A percentile compares a stretch with the other conserved stretches of the same genome.
Evolutionary conservation across 2,329 filamentous ascomycete species (phyloP).

Genomic region (Teratosphaeria gauchensis): DNA sequence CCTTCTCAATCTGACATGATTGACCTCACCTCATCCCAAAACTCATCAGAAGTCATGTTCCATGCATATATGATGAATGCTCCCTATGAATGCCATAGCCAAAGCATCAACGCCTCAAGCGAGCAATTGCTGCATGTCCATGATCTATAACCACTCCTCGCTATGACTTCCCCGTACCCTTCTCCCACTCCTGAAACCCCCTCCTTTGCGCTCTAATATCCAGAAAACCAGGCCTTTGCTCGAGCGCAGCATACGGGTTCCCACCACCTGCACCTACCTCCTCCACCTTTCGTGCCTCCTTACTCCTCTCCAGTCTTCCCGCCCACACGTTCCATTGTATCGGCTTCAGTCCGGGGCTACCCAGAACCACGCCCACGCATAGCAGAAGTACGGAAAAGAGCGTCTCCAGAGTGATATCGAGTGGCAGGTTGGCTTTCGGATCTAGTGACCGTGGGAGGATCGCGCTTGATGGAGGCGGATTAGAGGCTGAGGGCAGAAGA

Average conservation of each 20-base stretch:
- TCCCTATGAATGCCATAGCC: background rate
- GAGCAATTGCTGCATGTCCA: background rate
- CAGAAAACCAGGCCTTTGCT: conserved; percentile 74
- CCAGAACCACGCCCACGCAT: conserved; percentile 71
- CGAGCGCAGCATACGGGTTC: conserved; percentile 71
- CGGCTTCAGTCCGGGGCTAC: conserved; percentile 68
- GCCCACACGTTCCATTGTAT: conserved; percentile 78
- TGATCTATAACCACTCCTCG: background rate
- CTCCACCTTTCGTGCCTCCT: conserved; percentile 43
- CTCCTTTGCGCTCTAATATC: conserved; percentile 59
- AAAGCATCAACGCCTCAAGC: background rate
- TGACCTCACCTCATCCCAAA: background rate
- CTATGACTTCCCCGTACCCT: background rate
- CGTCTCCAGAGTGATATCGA: conserved; percentile 83
- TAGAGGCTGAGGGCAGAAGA: conserved; percentile 48
- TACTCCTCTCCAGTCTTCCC: conserved; percentile 65
- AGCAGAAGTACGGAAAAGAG: conserved; percentile 70
- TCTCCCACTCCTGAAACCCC: conserved; percentile 58
- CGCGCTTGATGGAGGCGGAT: conserved; percentile 20
- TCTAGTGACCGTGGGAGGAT: conserved; percentile 25
- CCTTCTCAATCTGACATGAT: background rate
- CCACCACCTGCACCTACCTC: conserved; percentile 63
- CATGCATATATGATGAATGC: background rate
- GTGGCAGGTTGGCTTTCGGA: conserved; percentile 47
- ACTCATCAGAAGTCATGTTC: background rate